phyloP scores from a whole-genome alignment of 2,329 filamentous ascomycete species.

The Neoascochyta sp. region DNA sequence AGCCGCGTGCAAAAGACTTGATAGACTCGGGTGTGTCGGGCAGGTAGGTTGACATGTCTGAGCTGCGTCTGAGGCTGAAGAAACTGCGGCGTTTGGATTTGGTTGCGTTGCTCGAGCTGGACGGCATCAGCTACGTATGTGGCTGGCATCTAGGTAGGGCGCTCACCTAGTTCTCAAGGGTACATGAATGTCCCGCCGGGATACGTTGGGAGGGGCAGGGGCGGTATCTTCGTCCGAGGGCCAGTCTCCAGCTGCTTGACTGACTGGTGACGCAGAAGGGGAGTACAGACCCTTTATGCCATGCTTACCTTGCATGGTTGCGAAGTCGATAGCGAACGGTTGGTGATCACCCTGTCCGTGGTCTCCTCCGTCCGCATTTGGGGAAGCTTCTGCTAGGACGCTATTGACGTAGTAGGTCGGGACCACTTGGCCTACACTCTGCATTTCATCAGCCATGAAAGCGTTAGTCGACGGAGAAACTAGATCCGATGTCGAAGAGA shows the following conservation, averaged over 20 bases:
- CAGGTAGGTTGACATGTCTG: slow-evolving; percentile 10
- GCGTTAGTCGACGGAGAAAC: slow-evolving; percentile 20
- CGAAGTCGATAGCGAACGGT: slow-evolving; percentile 30
- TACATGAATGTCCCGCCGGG: slow-evolving; percentile 36
- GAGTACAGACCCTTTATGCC: slow-evolving; percentile 17
- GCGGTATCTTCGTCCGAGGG: slow-evolving; percentile 30
- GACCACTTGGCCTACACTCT: slow-evolving; percentile 18
- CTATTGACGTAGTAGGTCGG: slow-evolving; percentile 25
- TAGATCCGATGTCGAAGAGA: slow-evolving; percentile 18
- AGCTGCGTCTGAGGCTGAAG: slow-evolving; percentile 3
- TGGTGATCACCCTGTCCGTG: slow-evolving; percentile 20
- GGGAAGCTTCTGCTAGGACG: slow-evolving; percentile 17
- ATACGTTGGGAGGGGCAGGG: slow-evolving; percentile 34
- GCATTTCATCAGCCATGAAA: slow-evolving; percentile 24
- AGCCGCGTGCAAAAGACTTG: slow-evolving; percentile 9
- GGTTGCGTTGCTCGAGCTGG: slow-evolving; percentile 22
- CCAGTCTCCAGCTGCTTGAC: slow-evolving; percentile 14
- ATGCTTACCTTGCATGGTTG: slow-evolving; percentile 21
- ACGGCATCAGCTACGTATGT: slow-evolving; percentile 9
- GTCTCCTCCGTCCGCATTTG: slow-evolving; percentile 14
- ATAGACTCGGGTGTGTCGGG: slow-evolving; percentile 15
- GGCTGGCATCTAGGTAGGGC: background rate
- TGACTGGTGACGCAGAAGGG: slow-evolving; percentile 15
- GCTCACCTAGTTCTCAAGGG: slow-evolving; percentile 36
- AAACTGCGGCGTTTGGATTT: slow-evolving; percentile 15